These are phyloP conservation scores for Pythium angustatum DNA, from an alignment of 352 stramenopile genomes.

Conservation along the genomic window DNA sequence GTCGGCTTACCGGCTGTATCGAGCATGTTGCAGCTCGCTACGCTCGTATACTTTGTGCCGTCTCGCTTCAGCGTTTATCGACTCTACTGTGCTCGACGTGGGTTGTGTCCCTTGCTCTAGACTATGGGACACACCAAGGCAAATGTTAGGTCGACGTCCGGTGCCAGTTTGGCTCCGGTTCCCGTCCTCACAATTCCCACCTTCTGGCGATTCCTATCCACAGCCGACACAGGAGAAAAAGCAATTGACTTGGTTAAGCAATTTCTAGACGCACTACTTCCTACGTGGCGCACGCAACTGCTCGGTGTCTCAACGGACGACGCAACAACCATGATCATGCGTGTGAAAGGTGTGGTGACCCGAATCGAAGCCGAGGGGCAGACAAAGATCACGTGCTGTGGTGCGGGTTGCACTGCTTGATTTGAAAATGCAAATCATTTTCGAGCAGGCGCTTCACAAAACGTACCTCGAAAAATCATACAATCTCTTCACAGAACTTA, in stretches of 20 bases:
- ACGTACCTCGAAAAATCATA: too few relatives aligned
- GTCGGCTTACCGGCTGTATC: too few relatives aligned
- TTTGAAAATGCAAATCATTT: constrained; percentile 7
- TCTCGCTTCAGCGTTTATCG: too few relatives aligned
- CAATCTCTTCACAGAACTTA: too few relatives aligned
- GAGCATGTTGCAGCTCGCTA: too few relatives aligned
- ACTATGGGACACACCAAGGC: too few relatives aligned
- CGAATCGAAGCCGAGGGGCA: background rate
- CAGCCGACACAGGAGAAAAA: constrained; percentile 12
- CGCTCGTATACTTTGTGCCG: too few relatives aligned
- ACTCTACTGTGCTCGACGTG: too few relatives aligned
- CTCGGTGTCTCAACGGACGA: constrained; percentile 1
- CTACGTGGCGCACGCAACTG: background rate
- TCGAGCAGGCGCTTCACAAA: constrained; percentile 12
- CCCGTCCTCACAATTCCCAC: constrained; percentile 9
- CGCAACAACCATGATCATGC: background rate
- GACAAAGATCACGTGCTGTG: constrained; percentile 8
- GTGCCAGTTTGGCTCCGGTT: constrained; percentile 9
- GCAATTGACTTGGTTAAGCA: background rate
- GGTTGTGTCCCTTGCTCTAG: too few relatives aligned
- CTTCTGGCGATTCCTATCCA: constrained; percentile 19
- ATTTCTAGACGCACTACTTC: background rate
- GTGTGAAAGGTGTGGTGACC: background rate
- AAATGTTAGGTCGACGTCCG: constrained; percentile 20
- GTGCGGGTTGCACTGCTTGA: constrained; percentile 30